Evolutionary conservation across 2,329 filamentous ascomycete species (phyloP).

Genomic region (Drechslera avenae): DNA sequence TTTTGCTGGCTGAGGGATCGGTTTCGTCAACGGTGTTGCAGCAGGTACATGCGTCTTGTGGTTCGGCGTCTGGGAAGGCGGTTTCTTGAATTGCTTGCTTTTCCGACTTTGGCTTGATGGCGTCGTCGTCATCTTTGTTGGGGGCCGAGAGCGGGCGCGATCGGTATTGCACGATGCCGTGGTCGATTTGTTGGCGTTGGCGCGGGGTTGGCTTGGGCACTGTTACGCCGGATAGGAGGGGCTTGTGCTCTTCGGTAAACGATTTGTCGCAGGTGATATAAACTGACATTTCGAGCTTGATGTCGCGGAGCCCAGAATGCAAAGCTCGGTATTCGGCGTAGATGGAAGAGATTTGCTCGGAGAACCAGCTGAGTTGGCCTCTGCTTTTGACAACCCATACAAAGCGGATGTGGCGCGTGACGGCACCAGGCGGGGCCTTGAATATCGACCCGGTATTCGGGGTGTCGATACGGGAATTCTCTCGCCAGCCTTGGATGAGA

Average conservation of each 20-base stretch:
- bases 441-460: conserved; percentile 21
- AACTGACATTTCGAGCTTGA: conserved; percentile 58
- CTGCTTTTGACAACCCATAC: conserved; percentile 65
- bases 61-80: conserved; percentile 25
- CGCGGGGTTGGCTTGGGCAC: conserved; percentile 20
- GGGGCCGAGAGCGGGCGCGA: conserved; percentile 4
- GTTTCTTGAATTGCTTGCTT: conserved; percentile 23
- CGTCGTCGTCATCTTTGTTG: conserved; percentile 18
- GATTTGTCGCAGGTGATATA: conserved; percentile 61
- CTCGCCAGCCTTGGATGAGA: conserved; percentile 56
- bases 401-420: conserved; percentile 59
- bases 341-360: conserved; percentile 55
- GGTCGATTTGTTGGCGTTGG: conserved; percentile 7
- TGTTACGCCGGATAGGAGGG: conserved; percentile 31
- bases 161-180: conserved; percentile 27
- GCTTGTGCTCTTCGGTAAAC: conserved; percentile 51
- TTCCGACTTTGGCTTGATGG: conserved; percentile 27
- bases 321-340: conserved; percentile 51
- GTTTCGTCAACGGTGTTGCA: conserved; percentile 51
- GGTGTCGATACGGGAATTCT: conserved; percentile 26
- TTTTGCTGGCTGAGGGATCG: conserved; percentile 34
- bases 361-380: conserved; percentile 60
- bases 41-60: conserved; percentile 54
- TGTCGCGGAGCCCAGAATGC: conserved; percentile 42
- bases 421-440: conserved; percentile 34